Evolutionary conservation across 352 stramenopile species (phyloP).

Genomic region (Thalassiosira ordinaria): DNA sequence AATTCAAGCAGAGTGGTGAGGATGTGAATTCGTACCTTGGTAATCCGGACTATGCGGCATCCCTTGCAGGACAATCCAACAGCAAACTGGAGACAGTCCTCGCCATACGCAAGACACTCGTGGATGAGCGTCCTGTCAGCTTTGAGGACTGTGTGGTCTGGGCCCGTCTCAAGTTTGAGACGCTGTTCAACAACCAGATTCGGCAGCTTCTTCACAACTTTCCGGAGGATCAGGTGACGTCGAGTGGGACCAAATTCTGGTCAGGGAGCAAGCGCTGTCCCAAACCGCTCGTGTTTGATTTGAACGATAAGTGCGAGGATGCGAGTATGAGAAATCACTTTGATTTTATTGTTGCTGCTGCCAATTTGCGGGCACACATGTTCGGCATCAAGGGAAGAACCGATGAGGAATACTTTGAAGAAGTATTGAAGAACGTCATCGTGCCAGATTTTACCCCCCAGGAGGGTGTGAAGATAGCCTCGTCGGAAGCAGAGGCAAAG

Average conservation of each 20-base stretch:
- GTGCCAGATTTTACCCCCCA: conserved; percentile 93
- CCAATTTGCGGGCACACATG: conserved; percentile 93
- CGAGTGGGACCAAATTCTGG: conserved; percentile 97
- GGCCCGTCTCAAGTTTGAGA: conserved; percentile 97
- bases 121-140: conserved; percentile 89
- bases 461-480: conserved; percentile 97
- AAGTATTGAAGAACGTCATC: conserved; percentile 88
- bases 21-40: conserved; percentile 92
- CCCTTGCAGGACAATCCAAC: conserved; percentile 96
- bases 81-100: conserved; percentile 96
- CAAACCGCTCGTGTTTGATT: conserved; percentile 92
- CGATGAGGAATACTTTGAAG: conserved; percentile 87
- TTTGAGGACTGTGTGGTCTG: conserved; percentile 98
- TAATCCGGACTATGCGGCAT: conserved; percentile 88
- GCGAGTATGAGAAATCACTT: conserved; percentile 89
- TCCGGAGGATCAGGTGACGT: conserved; percentile 95
- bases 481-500: conserved; percentile 97
- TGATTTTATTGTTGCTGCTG: conserved; percentile 94
- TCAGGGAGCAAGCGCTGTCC: conserved; percentile 93
- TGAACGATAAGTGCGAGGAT: conserved; percentile 88
- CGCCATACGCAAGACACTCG: conserved; percentile 91
- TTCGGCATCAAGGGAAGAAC: conserved; percentile 92
- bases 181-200: conserved; percentile 98
- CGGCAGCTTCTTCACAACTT: conserved; percentile 98
- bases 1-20: conserved; percentile 96